Conservation (phyloP, 805 yeast genomes). For the Cyberlindnera xylosilytica region DNA sequence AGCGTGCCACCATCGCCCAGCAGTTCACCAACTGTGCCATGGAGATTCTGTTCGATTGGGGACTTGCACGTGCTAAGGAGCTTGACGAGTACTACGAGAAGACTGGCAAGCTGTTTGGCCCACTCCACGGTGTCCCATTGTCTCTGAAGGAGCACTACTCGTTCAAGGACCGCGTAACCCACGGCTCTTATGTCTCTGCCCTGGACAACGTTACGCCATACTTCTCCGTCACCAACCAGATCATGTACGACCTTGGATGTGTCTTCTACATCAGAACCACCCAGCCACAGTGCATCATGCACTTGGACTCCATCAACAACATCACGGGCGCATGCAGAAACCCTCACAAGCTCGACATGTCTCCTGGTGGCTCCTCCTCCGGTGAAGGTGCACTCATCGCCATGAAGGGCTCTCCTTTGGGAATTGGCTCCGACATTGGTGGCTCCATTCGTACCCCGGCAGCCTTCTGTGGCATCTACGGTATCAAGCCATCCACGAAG, state of each 20-base stretch:
- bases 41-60: conserved; percentile 63
- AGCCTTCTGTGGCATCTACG: conserved; percentile 56
- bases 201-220: conserved; percentile 26
- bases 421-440: conserved; percentile 70
- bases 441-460: conserved; percentile 69
- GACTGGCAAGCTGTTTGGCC: conserved; percentile 57
- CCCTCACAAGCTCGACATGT: conserved; percentile 52
- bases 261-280: conserved; percentile 62
- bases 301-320: conserved; percentile 57
- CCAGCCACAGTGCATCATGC: conserved; percentile 68
- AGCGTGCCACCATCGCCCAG: conserved; percentile 50
- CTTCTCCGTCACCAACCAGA: conserved; percentile 44
- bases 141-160: conserved; percentile 64
- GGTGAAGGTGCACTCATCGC: conserved; percentile 67
- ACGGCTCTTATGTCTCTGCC: conserved; percentile 52
- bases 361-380: conserved; percentile 69
- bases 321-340: conserved; percentile 56
- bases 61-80: conserved; percentile 49
- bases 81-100: conserved; percentile 49
- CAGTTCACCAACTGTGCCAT: conserved; percentile 56
- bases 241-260: conserved; percentile 36
- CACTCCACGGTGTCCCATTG: conserved; percentile 66
- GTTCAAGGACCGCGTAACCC: conserved; percentile 48
- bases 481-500: conserved; percentile 57
- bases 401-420: conserved; percentile 55